Evolutionary conservation across 2,329 filamentous ascomycete genomes (phyloP), one percentile per base, ranked within the genome.

Genomic region (Pseudopithomyces maydicus): DNA sequence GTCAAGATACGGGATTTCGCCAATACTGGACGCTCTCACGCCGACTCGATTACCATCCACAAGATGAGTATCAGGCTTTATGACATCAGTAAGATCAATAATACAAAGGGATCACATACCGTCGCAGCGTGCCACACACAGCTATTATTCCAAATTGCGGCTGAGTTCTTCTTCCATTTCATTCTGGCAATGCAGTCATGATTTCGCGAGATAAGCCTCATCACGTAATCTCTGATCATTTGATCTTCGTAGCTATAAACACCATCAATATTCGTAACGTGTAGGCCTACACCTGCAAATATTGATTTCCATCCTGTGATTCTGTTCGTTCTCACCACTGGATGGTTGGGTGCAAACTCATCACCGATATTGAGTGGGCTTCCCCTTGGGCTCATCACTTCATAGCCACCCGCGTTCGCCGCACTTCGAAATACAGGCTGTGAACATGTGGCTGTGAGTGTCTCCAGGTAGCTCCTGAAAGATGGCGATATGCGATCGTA

Each of bases 181-280:
- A 79, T 75, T 10, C 78, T 62, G 0, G 75, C 77, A 15, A 78
- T 62, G 33, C 72, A 67, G 61, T 79, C 78, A 43, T 79, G 77
- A 51, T 78, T 79, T 8, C 72, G 66, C 2, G 74, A 77, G 44
- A 78, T 70, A 29, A 77, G 59, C 1, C 72, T 61, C 65, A 76
- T 55, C 41, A 75, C 56, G 39, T 78, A 77, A 1, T 77, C 74
- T n/a, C 71, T 64, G 22, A 78, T 74, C 51, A 76, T 63, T 32
- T 63, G 50, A 54, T 75, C 72, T 59, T 79, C 77, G 52, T 74
- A 72, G 1, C 57, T 62, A 7, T 73, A 70, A 8, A 79, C 70
- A 23, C 63, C 74, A 47, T 79, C 66, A 56, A 79, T 78, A 26
- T 72, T 68, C 26, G 70, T 73, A 1, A 75, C 73, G 56, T 77